Conservation (phyloP, 164 flowering plant genomes). For the Liriodendron chinense region DNA sequence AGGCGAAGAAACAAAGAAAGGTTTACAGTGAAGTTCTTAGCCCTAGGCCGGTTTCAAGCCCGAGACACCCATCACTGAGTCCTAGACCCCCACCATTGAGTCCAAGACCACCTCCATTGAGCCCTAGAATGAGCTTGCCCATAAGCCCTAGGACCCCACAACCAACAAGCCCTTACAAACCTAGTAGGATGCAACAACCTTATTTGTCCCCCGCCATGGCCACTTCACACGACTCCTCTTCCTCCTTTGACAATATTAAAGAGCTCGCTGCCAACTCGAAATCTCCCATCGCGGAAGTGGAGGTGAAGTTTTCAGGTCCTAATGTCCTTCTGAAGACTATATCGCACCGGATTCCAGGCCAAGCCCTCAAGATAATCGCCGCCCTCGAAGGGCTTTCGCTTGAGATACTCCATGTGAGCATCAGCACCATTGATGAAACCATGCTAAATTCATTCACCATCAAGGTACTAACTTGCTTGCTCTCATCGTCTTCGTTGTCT, state of each 20-base stretch:
- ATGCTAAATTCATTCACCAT: constrained; percentile 86
- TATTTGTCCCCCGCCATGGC: constrained; percentile 26
- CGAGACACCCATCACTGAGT: constrained; percentile 61
- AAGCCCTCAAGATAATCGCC: constrained; percentile 60
- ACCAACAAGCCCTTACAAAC: constrained; percentile 71
- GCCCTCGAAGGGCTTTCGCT: constrained; percentile 72
- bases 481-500: background rate
- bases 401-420: constrained; percentile 70
- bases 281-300: constrained; percentile 76
- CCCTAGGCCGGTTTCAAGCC: constrained; percentile 74
- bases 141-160: constrained; percentile 92
- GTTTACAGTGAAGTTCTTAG: constrained; percentile 75
- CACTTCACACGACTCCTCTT: constrained; percentile 27
- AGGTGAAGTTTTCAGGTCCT: constrained; percentile 83
- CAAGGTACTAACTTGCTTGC: constrained; percentile 50
- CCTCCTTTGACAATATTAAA: constrained; percentile 35
- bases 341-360: constrained; percentile 70
- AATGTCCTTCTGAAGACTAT: constrained; percentile 74
- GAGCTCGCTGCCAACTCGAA: constrained; percentile 77
- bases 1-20: constrained; percentile 87
- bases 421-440: constrained; percentile 63
- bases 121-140: constrained; percentile 63
- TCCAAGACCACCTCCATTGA: constrained; percentile 65
- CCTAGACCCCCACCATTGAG: constrained; percentile 71
- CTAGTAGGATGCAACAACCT: constrained; percentile 28